Evolutionary conservation across 2,329 filamentous ascomycete species (phyloP).

Genomic region (Chrysoporthe austroafricana): DNA sequence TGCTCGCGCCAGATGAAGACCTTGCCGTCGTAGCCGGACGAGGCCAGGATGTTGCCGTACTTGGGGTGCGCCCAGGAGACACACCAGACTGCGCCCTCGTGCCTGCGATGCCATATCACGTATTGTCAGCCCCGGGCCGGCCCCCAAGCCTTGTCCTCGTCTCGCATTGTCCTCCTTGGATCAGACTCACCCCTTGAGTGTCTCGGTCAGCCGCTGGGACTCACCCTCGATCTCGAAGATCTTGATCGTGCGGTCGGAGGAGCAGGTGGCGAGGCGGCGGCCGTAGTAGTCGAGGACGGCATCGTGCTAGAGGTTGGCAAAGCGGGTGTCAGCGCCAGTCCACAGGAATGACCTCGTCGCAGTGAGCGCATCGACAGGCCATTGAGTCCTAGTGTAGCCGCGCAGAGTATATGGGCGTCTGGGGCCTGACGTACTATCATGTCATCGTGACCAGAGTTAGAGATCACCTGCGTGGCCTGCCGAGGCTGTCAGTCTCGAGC

Average conservation of each 20-base stretch:
- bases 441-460: conserved; percentile 91
- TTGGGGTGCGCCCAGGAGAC: conserved; percentile 98
- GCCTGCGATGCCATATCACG: conserved; percentile 59
- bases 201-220: conserved; percentile 85
- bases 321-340: conserved; percentile 24
- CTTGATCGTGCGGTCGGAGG: conserved; percentile 97
- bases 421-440: conserved; percentile 83
- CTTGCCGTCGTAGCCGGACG: conserved; percentile 94
- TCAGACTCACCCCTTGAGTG: conserved; percentile 79
- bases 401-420: neutral
- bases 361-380: conserved; percentile 11
- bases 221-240: conserved; percentile 98
- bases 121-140: too few relatives aligned
- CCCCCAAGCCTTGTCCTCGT: neutral
- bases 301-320: conserved; percentile 72
- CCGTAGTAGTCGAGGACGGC: conserved; percentile 99
- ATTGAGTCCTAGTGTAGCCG: conserved; percentile 20
- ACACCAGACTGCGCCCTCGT: conserved; percentile 97
- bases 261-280: conserved; percentile 92
- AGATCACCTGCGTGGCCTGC: conserved; percentile 71
- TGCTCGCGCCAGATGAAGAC: conserved; percentile 98
- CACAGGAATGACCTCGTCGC: conserved; percentile 26
- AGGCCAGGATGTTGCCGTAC: conserved; percentile 96
- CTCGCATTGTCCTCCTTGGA: neutral
- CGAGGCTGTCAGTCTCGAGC: conserved; percentile 10